Base-by-base conservation (phyloP, 495 filamentous ascomycete species). In the Aspergillus campestris region DNA sequence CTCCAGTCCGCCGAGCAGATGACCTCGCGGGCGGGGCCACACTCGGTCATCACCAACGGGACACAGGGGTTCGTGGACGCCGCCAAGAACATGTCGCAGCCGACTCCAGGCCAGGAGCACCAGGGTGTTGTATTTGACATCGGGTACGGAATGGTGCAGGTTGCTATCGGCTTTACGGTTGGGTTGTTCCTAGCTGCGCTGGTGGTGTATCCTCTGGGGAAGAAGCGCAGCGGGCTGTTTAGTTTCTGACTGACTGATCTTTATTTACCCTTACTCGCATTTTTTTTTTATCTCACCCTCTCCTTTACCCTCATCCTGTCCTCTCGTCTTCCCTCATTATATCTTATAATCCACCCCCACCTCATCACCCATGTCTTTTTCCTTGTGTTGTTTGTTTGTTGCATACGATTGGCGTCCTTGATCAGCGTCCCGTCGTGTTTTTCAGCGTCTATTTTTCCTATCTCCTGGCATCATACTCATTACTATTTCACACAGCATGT, bases 121-220 rank as follows among this genome's bases (percentile, higher is more conserved):
- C 56, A 64, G 31, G 59, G 65, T 8, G 80, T 89, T 40, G 86
- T 88, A 6, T 87, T 91, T 42, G 91, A 87, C 49, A 84, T 97
- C 31, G 79, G 85, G 14, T 89, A 86, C 51, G 83, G 78, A 32
- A 92, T 97, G 70, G 80, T 97, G 38, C 87, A 96, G 57, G 80
- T 96, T 10, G 90, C 91, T 5, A 90, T 95, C 58, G 91, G 87
- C 18, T 94, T 94, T 49, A 91, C 89, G 3, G 88, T 95, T 3
- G 91, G 91, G 7, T 64, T 97, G 30, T 95, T 94, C 57, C 66
- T 94, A 39, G 87, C 87, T 42, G 87, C 87, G 3, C 57, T 95
- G 49, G 70, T 95, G 18, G 82, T 96, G 4, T 97, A 97, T 73
- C 90, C 91, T 1, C 70, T 94, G 49, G 89, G 90, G 8, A 96